Base-by-base conservation (phyloP, 306 rosid species). In the Hippophae gyantsensis region DNA sequence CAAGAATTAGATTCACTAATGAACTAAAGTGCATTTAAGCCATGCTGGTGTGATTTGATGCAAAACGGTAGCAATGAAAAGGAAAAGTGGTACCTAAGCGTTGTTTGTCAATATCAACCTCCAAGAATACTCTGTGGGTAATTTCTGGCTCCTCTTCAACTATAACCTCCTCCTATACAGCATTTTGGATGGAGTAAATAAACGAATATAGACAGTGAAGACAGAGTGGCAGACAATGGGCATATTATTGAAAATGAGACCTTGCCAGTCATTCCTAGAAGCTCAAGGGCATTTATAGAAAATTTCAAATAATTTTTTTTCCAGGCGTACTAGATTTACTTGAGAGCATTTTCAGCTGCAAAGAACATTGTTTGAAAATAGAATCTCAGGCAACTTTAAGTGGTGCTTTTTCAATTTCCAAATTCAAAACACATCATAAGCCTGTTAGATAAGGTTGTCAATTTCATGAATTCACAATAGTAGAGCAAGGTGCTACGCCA, bases 121-220 rank as follows among this genome's bases (percentile, higher is more conserved):
- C 96, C 72, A 88, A 79, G 76, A 54, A 88, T 60, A 88, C 94
- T 67, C 89, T 84, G 38, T 82, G 84, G n/a, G 96, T 88, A 53
- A 88, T 71, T 78, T 88, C 94, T 55, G 82, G 94, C 11, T 58
- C 76, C 41, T 72, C 89, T 78, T 87, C 93, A 53, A 54, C 72
- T 72, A 72, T 76, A 66, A 70, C 84, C 62, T 78, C 82, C 57
- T 38, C 75, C 95, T 86, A 69, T 62, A 56, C 32, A 69, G 48
- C 43, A 67, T 13, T 23, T n/a, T 57, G 67, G 41, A 61, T 40
- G 63, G 48, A 46, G 13, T 41, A 9, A 54, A 52, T 42, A 32
- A 46, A 60, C 60, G 11, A 9, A 32, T 57, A 48, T 38, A 51
- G 7, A 48, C 10, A 51, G 5, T 51, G 10, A n/a, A 7, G 14